Percentiles rank a stretch among this genome's conserved stretches.
These are phyloP conservation scores for Puya raimondii DNA, from an alignment of 176 grass and related monocot genomes.

Conservation along the genomic window DNA sequence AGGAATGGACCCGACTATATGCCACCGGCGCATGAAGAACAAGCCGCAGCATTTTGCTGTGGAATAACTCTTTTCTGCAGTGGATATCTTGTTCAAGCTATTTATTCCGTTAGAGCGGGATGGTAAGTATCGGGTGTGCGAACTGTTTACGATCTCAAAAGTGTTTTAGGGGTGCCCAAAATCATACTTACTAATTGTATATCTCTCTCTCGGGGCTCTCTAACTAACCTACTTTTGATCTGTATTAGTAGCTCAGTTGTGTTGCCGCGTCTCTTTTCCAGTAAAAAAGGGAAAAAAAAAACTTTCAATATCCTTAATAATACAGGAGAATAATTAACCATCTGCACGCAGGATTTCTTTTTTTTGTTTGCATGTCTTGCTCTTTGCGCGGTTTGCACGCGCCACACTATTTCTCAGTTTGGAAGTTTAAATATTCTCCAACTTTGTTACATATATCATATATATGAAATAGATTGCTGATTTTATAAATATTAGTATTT, in stretches of 20 bases:
- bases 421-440: no score
- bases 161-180: no score
- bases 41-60: neutral
- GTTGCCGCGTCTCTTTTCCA: neutral
- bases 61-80: neutral
- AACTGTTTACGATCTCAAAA: neutral
- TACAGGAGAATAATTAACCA: neutral
- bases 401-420: no score
- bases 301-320: neutral
- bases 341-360: neutral
- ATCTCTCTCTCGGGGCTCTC: neutral
- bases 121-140: neutral
- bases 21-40: constrained; percentile 48
- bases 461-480: no score
- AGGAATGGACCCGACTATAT: constrained; percentile 91
- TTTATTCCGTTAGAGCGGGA: neutral
- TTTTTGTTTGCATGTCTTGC: no score
- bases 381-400: no score
- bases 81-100: constrained; percentile 4
- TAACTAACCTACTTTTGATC: neutral
- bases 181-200: neutral
- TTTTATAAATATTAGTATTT: no score
- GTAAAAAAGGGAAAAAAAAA: neutral
- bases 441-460: no score
- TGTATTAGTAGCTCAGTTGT: neutral